Conservation (phyloP, 345 rosid species). For the Gossypium raimondii region DNA sequence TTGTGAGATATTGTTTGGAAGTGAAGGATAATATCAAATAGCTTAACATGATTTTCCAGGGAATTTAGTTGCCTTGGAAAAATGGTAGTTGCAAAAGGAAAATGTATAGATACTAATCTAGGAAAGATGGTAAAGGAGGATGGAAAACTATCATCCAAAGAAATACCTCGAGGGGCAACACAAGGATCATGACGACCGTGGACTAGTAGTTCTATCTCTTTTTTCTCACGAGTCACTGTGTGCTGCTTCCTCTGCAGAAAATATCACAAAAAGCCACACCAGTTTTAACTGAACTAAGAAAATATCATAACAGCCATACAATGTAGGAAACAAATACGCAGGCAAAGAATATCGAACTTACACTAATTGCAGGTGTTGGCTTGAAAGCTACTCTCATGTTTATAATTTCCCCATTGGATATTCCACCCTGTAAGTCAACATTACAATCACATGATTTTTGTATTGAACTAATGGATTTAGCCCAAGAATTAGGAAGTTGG, state of each 20-base stretch:
- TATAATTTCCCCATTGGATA: constrained; percentile 94
- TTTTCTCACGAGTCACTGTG: constrained; percentile 77
- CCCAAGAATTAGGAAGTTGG: not conserved
- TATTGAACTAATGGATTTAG: not conserved
- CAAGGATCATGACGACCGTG: constrained; percentile 99
- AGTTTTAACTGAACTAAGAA: constrained; percentile 11
- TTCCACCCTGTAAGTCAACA: constrained; percentile 65
- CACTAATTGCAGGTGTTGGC: constrained; percentile 90
- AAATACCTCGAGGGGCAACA: constrained; percentile 90
- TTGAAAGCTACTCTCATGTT: constrained; percentile 94
- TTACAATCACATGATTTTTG: constrained; percentile 9
- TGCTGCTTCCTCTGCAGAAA: constrained; percentile 68
- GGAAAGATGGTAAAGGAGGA: not conserved
- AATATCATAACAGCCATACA: not conserved
- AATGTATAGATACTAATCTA: not conserved
- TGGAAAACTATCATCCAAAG: not conserved
- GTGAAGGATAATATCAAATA: not conserved
- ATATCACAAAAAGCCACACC: not conserved
- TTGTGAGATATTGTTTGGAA: not conserved
- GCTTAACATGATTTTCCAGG: not conserved
- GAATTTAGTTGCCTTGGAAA: not conserved
- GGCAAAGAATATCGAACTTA: constrained; percentile 37
- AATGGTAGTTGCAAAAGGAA: not conserved
- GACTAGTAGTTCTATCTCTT: constrained; percentile 72
- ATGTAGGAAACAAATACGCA: not conserved